Evolutionary conservation across 129 eudicot genomes (phyloP).

Genomic region (Centella asiatica): DNA sequence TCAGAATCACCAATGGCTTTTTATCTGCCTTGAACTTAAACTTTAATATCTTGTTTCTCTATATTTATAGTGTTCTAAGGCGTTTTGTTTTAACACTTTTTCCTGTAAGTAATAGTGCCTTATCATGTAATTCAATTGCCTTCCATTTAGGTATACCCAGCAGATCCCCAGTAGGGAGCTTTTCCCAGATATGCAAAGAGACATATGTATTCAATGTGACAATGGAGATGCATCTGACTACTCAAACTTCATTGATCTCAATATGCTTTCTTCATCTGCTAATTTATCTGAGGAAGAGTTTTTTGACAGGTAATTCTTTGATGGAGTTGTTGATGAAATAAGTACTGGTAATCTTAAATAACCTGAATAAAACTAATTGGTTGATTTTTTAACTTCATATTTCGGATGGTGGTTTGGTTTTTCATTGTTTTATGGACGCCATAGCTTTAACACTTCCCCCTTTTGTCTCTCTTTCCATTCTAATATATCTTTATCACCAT

Average conservation of each 20-base stretch:
- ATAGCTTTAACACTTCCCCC: too few relatives aligned
- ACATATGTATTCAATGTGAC: constrained; percentile 37
- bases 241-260: constrained; percentile 82
- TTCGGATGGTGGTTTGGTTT: too few relatives aligned
- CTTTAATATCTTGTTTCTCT: too few relatives aligned
- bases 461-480: too few relatives aligned
- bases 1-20: too few relatives aligned
- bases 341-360: not conserved
- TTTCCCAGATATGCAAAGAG: constrained; percentile 44
- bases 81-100: too few relatives aligned
- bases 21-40: too few relatives aligned
- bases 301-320: constrained; percentile 46
- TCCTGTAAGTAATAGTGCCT: not conserved
- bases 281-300: constrained; percentile 53
- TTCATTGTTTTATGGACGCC: too few relatives aligned
- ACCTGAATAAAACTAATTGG: too few relatives aligned
- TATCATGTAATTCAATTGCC: not conserved
- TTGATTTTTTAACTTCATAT: too few relatives aligned
- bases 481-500: too few relatives aligned
- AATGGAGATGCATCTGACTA: constrained; percentile 41
- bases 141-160: constrained; percentile 27
- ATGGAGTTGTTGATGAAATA: not conserved
- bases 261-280: constrained; percentile 79
- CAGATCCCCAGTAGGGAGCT: constrained; percentile 41
- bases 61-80: too few relatives aligned